Percentiles rank a stretch among this genome's conserved stretches.
These are phyloP conservation scores for Ophiostoma ulmi DNA, from an alignment of 2,329 filamentous ascomycete species.

Conservation along the genomic window DNA sequence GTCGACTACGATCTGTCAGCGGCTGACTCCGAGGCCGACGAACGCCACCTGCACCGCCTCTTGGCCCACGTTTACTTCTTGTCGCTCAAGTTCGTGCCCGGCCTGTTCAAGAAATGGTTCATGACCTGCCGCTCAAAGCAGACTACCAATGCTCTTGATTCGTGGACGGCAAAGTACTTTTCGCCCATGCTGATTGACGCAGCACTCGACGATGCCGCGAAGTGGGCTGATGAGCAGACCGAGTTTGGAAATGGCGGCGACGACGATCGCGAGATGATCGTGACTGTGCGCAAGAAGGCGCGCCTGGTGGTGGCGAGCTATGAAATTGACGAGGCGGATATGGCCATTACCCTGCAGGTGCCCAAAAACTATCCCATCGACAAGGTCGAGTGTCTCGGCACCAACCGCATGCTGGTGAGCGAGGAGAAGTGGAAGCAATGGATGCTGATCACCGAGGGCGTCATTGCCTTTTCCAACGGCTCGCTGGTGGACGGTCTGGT, in stretches of 20 bases:
- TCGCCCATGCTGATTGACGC: constrained; percentile 64
- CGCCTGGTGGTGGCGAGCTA: constrained; percentile 80
- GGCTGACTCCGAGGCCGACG: constrained; percentile 52
- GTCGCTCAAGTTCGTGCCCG: constrained; percentile 68
- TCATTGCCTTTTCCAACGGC: constrained; percentile 89
- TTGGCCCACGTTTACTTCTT: constrained; percentile 83
- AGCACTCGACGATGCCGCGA: constrained; percentile 60
- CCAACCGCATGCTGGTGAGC: constrained; percentile 79
- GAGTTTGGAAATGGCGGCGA: constrained; percentile 30
- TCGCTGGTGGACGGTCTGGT: constrained; percentile 80
- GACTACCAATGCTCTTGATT: constrained; percentile 71
- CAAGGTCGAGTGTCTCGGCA: constrained; percentile 66
- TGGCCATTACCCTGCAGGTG: constrained; percentile 75
- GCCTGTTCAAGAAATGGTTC: constrained; percentile 78
- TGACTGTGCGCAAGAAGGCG: constrained; percentile 67
- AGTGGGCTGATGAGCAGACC: constrained; percentile 58
- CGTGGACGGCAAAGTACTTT: constrained; percentile 81
- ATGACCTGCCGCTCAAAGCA: constrained; percentile 74
- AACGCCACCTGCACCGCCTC: constrained; percentile 75
- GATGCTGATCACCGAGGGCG: constrained; percentile 81
- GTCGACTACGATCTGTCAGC: constrained; percentile 48
- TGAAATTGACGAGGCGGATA: constrained; percentile 79
- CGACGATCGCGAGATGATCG: constrained; percentile 49
- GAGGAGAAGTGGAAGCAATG: constrained; percentile 92
- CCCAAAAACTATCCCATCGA: constrained; percentile 80